Conservation (phyloP, 768 basidiomycete species). For the Suillus variegatus region DNA sequence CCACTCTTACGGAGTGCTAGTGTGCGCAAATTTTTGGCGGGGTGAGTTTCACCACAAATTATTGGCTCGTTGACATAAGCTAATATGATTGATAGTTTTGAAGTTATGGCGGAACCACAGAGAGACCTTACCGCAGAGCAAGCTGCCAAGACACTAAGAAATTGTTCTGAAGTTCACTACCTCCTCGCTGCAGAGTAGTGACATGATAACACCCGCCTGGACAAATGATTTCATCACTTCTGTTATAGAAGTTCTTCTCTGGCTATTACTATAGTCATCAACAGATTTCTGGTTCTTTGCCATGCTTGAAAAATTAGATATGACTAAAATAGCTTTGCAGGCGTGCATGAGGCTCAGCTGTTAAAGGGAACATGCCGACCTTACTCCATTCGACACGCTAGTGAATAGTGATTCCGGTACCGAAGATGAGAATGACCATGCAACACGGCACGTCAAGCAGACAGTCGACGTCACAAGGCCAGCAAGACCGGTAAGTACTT, state of each 20-base stretch:
- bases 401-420: too few relatives aligned
- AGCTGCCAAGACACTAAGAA: constrained; percentile 68
- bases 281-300: too few relatives aligned
- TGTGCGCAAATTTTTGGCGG: constrained; percentile 88
- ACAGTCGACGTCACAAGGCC: too few relatives aligned
- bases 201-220: not conserved
- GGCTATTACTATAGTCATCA: too few relatives aligned
- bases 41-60: constrained; percentile 46
- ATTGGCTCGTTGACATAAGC: constrained; percentile 1
- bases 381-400: too few relatives aligned
- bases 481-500: too few relatives aligned
- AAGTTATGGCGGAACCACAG: constrained; percentile 89
- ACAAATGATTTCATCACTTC: not conserved
- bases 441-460: too few relatives aligned
- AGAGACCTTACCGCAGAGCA: constrained; percentile 89
- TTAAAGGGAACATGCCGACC: too few relatives aligned
- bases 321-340: too few relatives aligned
- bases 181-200: constrained; percentile 22
- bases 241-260: not conserved
- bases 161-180: constrained; percentile 63
- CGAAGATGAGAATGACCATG: too few relatives aligned
- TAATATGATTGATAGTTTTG: constrained; percentile 54
- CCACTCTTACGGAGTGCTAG: constrained; percentile 81
- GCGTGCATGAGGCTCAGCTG: too few relatives aligned
- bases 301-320: too few relatives aligned